A percentile compares a stretch with the other conserved stretches of the same genome.
These are phyloP conservation scores for Sonneratia alba DNA, from an alignment of 345 rosid genomes.

Conservation along the genomic window DNA sequence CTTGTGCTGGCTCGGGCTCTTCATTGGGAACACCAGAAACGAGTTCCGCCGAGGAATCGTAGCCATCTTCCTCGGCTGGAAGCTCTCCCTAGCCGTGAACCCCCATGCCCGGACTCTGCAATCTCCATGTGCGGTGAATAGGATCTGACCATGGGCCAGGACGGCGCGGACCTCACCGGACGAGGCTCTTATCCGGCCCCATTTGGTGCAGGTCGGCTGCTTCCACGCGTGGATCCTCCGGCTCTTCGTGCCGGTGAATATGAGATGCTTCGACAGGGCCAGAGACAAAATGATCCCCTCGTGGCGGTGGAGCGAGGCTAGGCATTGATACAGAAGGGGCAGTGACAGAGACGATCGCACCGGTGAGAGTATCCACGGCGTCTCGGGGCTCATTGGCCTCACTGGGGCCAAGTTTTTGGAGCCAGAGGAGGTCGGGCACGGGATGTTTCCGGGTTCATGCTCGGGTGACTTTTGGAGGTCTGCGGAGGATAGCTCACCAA, in stretches of 20 bases:
- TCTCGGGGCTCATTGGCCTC: slow-evolving; percentile 14
- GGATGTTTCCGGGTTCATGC: background rate
- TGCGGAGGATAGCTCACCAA: background rate
- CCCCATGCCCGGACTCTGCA: slow-evolving; percentile 11
- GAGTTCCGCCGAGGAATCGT: slow-evolving; percentile 8
- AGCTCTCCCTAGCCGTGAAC: slow-evolving; percentile 5
- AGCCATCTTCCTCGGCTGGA: slow-evolving; percentile 12
- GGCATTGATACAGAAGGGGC: slow-evolving; percentile 13
- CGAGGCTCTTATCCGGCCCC: slow-evolving; percentile 6
- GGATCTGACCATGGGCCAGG: slow-evolving; percentile 9
- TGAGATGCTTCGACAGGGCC: slow-evolving; percentile 10
- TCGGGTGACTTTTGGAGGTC: background rate
- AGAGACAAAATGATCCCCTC: slow-evolving; percentile 13
- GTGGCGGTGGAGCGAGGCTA: slow-evolving; percentile 14
- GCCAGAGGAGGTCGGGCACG: background rate
- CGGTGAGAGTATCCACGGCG: slow-evolving; percentile 10
- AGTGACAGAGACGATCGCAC: slow-evolving; percentile 7
- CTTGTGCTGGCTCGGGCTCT: slow-evolving; percentile 42
- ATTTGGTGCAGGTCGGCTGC: slow-evolving; percentile 11
- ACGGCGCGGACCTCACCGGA: slow-evolving; percentile 11
- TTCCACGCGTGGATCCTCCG: slow-evolving; percentile 13
- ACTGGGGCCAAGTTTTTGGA: background rate
- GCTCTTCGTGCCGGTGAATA: slow-evolving; percentile 16
- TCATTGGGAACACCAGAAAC: slow-evolving; percentile 7
- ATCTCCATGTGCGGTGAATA: slow-evolving; percentile 13